Base-by-base conservation (phyloP, 768 basidiomycete species). In the Multifurca ochricompacta region DNA sequence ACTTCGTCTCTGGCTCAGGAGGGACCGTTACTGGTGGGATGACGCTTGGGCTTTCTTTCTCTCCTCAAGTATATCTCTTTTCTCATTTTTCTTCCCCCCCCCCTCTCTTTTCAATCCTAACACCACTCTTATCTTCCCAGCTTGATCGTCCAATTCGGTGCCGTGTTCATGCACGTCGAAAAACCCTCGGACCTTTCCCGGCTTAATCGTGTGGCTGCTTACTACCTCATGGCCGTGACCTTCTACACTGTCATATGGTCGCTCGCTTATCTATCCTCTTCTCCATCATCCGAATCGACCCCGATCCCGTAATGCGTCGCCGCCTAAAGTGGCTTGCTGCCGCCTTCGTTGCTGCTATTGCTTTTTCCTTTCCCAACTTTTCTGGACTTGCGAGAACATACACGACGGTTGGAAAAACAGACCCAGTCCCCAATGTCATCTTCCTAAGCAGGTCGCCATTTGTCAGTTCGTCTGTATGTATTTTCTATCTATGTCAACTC, bases 251-350 rank as follows among this genome's bases (percentile, higher is more conserved):
- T 66, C 57, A 66, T 66, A 23, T 66, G 65, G 65, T 55, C 28
- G 64, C 78, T 2, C 73, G 78, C 18, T 66, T 78, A n/a, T 73
- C 77, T 23, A 78, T 79, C 40, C 65, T 81, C 6, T 77, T 77
- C 65, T 79, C 78, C 6, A 71, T 81, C 55, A 74, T 79, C 48
- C 76, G 79, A 34, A 71, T 80, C 60, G 74, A 76, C 48, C 73
- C 75, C 1, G 69, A 70, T 45, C 54, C 59, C 10, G n/a, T 48
- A n/a, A 57, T 41, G 42, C 51, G 50, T 3, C 31, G 25, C 23
- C 45, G 54, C 16, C 39, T 65, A 11, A 44, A 31, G 35, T 59
- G 60, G 47, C 53, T 62, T 1, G 61, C 64, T 21, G 54, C 11
- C 13, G 43, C 60, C 11, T 63, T 63, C 50, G 54, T 75, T n/a